A percentile compares a stretch with the other conserved stretches of the same genome.
Evolutionary conservation across 148 eudicot species (phyloP).

Genomic region (Cornus suecica): DNA sequence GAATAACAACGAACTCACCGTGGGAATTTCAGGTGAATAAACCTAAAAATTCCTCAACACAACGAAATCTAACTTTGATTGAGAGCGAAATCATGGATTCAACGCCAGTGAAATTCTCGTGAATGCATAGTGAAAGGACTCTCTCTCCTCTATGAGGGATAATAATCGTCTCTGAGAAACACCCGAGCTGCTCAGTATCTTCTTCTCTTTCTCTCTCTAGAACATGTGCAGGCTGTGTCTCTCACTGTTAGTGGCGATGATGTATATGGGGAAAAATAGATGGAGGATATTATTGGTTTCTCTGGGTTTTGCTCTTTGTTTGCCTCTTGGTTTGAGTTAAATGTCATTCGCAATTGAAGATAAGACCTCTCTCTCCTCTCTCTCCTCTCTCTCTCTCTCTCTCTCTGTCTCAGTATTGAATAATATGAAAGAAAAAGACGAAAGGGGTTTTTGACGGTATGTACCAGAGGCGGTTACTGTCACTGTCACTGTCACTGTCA

Average conservation of each 20-base stretch:
- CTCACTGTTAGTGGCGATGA: too few species aligned
- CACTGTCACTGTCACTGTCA: background rate
- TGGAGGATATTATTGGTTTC: slow-evolving; percentile 4
- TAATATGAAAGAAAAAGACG: slow-evolving; percentile 15
- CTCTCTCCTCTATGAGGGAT: background rate
- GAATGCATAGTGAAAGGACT: background rate
- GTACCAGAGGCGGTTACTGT: background rate
- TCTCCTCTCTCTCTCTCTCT: slow-evolving; percentile 10
- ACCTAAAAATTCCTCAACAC: too few species aligned
- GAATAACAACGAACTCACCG: background rate
- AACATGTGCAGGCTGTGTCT: too few species aligned
- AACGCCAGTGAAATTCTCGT: background rate
- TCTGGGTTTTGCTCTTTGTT: background rate
- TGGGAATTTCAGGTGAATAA: background rate
- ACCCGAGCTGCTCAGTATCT: background rate
- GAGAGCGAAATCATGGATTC: background rate
- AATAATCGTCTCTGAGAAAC: background rate
- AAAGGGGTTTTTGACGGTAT: slow-evolving; percentile 11
- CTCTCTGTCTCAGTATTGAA: slow-evolving; percentile 7
- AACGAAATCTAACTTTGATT: too few species aligned
- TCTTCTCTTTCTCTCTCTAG: background rate
- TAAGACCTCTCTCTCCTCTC: slow-evolving; percentile 2
- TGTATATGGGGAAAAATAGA: too few species aligned
- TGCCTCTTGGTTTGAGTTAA: background rate
- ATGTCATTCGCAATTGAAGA: slow-evolving; percentile 10